These are phyloP conservation scores for Saccharomycopsis schoenii DNA, from an alignment of 805 yeast species.

Conservation along the genomic window DNA sequence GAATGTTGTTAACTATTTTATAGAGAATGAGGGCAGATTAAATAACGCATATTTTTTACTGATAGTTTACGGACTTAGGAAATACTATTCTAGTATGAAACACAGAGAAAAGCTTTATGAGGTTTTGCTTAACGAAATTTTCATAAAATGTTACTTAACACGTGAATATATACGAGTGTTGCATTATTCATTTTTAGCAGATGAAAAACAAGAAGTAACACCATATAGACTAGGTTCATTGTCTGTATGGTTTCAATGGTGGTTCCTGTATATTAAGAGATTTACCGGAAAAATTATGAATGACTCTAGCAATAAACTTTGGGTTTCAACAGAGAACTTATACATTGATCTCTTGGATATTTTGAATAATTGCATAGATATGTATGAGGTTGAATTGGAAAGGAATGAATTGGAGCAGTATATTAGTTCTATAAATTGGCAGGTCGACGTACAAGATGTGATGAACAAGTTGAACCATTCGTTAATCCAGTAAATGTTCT, in stretches of 20 bases:
- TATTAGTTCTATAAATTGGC: background rate
- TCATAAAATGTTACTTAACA: background rate
- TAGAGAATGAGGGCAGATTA: background rate
- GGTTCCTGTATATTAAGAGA: background rate
- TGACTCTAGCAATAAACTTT: background rate
- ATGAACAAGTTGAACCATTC: background rate
- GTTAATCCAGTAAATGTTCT: background rate
- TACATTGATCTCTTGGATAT: background rate
- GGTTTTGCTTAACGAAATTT: constrained; percentile 4
- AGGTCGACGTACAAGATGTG: background rate
- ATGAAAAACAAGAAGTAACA: background rate
- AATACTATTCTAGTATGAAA: background rate
- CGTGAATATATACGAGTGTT: background rate
- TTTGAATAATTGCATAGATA: background rate
- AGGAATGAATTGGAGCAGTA: background rate
- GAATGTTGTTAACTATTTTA: background rate
- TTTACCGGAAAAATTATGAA: background rate
- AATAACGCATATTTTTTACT: background rate
- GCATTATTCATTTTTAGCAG: background rate
- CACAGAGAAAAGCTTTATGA: background rate
- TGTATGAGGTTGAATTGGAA: background rate
- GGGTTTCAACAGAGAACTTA: background rate
- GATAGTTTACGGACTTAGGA: background rate
- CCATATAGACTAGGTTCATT: background rate
- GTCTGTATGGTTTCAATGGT: constrained; percentile 3